These are phyloP conservation scores for Hyphodiscus sp. DNA, from an alignment of 2,329 filamentous ascomycete species.

Conservation along the genomic window DNA sequence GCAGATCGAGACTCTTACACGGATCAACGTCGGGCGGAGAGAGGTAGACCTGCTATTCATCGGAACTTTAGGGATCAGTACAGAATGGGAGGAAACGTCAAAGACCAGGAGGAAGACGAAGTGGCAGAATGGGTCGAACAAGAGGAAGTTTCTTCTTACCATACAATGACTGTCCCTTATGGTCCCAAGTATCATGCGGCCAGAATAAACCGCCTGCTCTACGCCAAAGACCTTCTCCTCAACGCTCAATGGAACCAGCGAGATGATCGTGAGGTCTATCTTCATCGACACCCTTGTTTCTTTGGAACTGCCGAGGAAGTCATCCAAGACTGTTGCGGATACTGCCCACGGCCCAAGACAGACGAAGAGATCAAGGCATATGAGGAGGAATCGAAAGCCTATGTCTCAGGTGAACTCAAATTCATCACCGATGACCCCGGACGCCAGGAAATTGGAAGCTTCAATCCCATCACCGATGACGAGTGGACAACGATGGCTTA, in stretches of 20 bases:
- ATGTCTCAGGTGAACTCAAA: slow-evolving; percentile 64
- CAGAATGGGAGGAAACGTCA: slow-evolving; percentile 62
- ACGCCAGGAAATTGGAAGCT: slow-evolving; percentile 64
- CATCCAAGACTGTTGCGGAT: slow-evolving; percentile 74
- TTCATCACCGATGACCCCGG: slow-evolving; percentile 81
- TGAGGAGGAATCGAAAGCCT: slow-evolving; percentile 67
- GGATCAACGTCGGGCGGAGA: slow-evolving; percentile 61
- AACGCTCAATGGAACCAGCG: slow-evolving; percentile 83
- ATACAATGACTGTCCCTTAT: slow-evolving; percentile 69
- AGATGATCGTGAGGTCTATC: slow-evolving; percentile 66
- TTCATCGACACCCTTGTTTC: slow-evolving; percentile 82
- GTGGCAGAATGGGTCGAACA: slow-evolving; percentile 76
- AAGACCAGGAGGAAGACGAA: slow-evolving; percentile 71
- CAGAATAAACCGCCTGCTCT: slow-evolving; percentile 75
- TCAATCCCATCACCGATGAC: slow-evolving; percentile 73
- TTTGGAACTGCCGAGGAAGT: slow-evolving; percentile 72
- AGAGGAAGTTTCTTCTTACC: slow-evolving; percentile 71
- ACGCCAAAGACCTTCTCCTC: slow-evolving; percentile 72
- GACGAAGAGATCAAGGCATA: slow-evolving; percentile 65
- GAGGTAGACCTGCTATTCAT: slow-evolving; percentile 57
- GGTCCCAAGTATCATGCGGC: slow-evolving; percentile 55
- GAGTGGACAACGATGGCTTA: slow-evolving; percentile 94
- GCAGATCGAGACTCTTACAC: slow-evolving; percentile 64
- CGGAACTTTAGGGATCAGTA: slow-evolving; percentile 35
- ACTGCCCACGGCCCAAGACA: slow-evolving; percentile 63